These are phyloP conservation scores for Trichaptum fuscoviolaceum DNA, from an alignment of 768 basidiomycete species.

Conservation along the genomic window DNA sequence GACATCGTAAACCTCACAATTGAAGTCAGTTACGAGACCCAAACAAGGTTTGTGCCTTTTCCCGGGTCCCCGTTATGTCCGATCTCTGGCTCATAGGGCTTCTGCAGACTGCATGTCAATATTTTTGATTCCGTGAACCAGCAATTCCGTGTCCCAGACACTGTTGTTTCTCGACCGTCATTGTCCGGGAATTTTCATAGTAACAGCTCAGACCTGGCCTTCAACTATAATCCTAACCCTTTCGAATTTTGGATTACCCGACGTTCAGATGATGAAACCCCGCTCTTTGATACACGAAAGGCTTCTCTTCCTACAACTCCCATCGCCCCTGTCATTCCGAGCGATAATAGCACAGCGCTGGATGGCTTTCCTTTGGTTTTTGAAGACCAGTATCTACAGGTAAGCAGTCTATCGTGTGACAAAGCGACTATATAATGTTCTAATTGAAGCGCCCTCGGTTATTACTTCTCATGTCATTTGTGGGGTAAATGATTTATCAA, in stretches of 20 bases:
- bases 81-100: too few species aligned
- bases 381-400: constrained; percentile 77
- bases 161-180: constrained; percentile 36
- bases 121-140: constrained; percentile 54
- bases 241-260: constrained; percentile 82
- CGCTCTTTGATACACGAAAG: constrained; percentile 67
- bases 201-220: constrained; percentile 54
- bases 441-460: neutral
- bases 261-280: constrained; percentile 44
- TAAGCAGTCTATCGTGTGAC: constrained; percentile 15
- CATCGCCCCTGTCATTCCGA: constrained; percentile 46
- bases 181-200: constrained; percentile 29
- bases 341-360: constrained; percentile 49
- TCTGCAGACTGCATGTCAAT: constrained; percentile 56
- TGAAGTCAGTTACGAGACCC: constrained; percentile 60
- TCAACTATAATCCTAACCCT: constrained; percentile 58
- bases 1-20: constrained; percentile 58
- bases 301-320: constrained; percentile 57
- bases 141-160: constrained; percentile 64
- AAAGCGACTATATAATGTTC: neutral
- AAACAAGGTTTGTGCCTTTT: constrained; percentile 33
- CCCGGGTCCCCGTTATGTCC: neutral
- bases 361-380: constrained; percentile 68
- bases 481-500: constrained; percentile 16
- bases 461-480: neutral